Base-by-base conservation (phyloP, 2,329 filamentous ascomycete genomes). In the Ophiocordyceps camponoti-floridani region DNA sequence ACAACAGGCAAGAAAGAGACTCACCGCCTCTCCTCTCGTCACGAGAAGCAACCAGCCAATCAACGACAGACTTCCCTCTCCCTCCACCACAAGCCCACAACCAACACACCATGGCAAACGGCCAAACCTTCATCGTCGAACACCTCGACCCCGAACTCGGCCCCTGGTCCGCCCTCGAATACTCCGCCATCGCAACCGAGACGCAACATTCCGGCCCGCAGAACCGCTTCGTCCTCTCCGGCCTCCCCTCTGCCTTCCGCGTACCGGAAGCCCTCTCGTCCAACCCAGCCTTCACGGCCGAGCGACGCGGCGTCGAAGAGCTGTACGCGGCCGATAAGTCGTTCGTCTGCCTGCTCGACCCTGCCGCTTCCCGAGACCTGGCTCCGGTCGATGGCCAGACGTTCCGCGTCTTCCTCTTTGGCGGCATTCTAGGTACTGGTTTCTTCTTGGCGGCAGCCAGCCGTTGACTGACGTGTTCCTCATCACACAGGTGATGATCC, bases 71-170 rank as follows among this genome's bases (percentile, higher is more conserved):
- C 23, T 9, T 4, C 37, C 11, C 4, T 3, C 12, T 9, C n/a
- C 37, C 11, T 13, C 9, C 12, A 19, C n/a, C n/a, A n/a, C n/a
- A n/a, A n/a, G n/a, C n/a, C n/a, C n/a, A n/a, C n/a, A n/a, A n/a
- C n/a, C n/a, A 16, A 19, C 10, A 4, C 10, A 47, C 16, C 44
- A 70, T 70, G 65, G 54, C 62, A 18, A 49, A 50, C 16, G 59
- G 61, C 51, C 84, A 87, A 63, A 88, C 79, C 40, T 95, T 91
- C 65, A 84, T 96, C 56, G 88, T 96, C 54, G 89, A 96, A 69
- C 89, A 98, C 64, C 79, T 98, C 51, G 91, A 98, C 66, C 81
- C 84, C 38, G 91, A 98, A 63, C 73, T 98, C 28, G 91, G 93
- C 31, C 75, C 78, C 38, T 98, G 91, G 91, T 96, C 91, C 23